Base-by-base conservation (phyloP, 2,329 filamentous ascomycete species). In the Fusarium papillatum region DNA sequence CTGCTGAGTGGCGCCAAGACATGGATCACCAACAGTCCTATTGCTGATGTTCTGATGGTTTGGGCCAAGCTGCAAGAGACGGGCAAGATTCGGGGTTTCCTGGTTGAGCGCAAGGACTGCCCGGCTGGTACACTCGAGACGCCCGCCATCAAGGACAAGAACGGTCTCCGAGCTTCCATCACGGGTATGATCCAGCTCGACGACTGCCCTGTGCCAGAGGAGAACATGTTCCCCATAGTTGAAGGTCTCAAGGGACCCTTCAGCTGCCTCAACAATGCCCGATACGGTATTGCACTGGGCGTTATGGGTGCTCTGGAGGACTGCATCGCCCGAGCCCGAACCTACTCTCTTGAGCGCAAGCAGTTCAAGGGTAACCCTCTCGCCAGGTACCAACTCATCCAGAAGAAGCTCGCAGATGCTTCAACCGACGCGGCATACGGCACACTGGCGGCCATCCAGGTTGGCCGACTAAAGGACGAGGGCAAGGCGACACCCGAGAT, bases 151-250 rank as follows among this genome's bases (percentile, higher is more conserved):
- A 97, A 97, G 88, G 92, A 98, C 87, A 99, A 99, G 90, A 98
- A 94, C 73, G 97, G 96, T 2, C 91, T 99, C 38, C 90, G 97
- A 70, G 97, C 97, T 16, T 98, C 95, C 16, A 94, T 98, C 75
- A 99, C 97, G 1, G 97, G 97, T 69, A 98, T 98, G 97, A 98
- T 99, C 77, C 95, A 98, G 79, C 90, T 99, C 81, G 96, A 98
- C 76, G 92, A 94, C 74, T 96, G 95, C 77, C 96, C 97, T 1
- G 95, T 99, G 1, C 93, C 95, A 0, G 92, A 93, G 77, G 94
- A 92, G 79, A 98, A 98, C 86, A 98, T 99, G 95, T 95, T 99
- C 80, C 96, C 96, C 1, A 91, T 94, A 2, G 90, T 98, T 7
- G 95, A 98, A 83, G 97, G 97, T 7, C 88, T 99, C 38, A 90